These are phyloP conservation scores for Carex arenaria DNA, from an alignment of 202 grass and related monocot species.

Conservation along the genomic window DNA sequence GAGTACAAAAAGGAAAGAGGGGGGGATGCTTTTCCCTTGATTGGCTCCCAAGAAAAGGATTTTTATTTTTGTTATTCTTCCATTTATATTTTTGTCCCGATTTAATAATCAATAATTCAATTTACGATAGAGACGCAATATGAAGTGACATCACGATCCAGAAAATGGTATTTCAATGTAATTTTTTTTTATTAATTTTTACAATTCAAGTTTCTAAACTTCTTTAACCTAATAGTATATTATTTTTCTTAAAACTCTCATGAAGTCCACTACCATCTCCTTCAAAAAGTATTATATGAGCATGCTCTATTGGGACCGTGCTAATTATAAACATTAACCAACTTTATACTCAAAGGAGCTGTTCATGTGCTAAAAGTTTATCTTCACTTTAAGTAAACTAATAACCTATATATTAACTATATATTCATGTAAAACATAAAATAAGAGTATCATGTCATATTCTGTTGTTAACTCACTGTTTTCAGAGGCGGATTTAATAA, in stretches of 20 bases:
- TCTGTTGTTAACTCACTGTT: not conserved
- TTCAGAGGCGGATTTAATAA: no score
- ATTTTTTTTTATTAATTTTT: no score
- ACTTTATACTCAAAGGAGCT: constrained; percentile 20
- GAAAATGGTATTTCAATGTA: no score
- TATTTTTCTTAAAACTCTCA: constrained; percentile 1
- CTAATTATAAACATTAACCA: constrained; percentile 22
- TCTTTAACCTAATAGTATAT: not conserved
- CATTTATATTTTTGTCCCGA: no score
- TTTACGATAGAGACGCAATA: no score
- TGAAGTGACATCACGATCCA: no score
- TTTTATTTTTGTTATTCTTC: no score
- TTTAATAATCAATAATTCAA: no score
- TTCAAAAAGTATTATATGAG: not conserved
- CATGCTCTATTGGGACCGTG: constrained; percentile 10
- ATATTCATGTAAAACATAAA: not conserved
- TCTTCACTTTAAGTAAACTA: constrained; percentile 18
- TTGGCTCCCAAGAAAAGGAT: no score
- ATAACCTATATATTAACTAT: not conserved
- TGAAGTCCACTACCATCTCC: constrained; percentile 10
- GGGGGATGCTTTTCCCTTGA: no score
- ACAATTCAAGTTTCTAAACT: no score
- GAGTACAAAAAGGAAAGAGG: no score
- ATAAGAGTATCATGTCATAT: not conserved
- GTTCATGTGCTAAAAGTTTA: constrained; percentile 20